Evolutionary conservation across 345 rosid species (phyloP), one percentile per base, ranked within the genome.

Genomic region (Citrus hindsii): DNA sequence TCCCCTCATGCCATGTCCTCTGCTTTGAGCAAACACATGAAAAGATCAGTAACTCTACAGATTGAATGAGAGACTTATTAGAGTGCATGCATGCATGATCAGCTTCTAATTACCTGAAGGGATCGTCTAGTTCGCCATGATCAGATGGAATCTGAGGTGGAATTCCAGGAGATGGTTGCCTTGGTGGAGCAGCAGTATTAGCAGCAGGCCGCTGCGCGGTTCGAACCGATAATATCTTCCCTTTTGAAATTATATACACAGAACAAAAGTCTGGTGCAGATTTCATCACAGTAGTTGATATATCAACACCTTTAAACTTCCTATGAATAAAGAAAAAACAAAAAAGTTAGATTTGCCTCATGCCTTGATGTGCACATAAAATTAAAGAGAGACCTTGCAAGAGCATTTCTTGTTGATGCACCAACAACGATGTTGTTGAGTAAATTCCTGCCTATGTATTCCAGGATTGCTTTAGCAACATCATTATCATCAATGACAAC

Each of bases 241-340:
- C 98, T 82, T 93, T 93, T n/a, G 89, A 78, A 79, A 95, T 91
- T 13, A 95, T 92, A 56, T 85, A 93, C 5, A 92, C 85, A 25
- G 92, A 88, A 83, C 98, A 95, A 75, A 89, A 93, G 53, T 90
- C 94, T 5, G 94, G 99, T 0, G 90, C 86, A 21, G 80, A 67
- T 83, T 90, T 95, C 73, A 88, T 76, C 27, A 92, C 16, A 18
- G 69, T 72, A 51, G 88, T 58, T 13, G 94, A 78, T 42, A 95
- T 79, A 71, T 95, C 94, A 71, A 82, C 79, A 21, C 77, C 69
- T 75, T 85, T 91, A 84, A 87, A 84, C 86, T 91, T 93, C 74
- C 91, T 78, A 24, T 25, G 9, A 22, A 58, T 22, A 55, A 37
- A 37, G 40, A 9, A 5, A 7, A 64, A 18, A 42, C 14, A 42